Evolutionary conservation across 225 moss, liverwort and hornwort species (phyloP).

Genomic region (Anthoceros angustus): DNA sequence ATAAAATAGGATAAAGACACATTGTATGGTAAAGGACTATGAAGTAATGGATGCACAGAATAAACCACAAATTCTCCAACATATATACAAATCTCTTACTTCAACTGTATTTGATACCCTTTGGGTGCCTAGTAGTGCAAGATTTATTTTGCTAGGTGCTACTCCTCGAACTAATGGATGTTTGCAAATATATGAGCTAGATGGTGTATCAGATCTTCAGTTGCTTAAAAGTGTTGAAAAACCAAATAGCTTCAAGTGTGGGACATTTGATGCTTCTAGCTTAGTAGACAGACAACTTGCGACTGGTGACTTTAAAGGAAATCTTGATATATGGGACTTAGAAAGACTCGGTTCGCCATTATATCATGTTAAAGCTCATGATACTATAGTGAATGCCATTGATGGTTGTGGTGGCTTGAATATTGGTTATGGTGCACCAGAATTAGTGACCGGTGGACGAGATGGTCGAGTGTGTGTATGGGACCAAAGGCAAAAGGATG

Average conservation of each 20-base stretch:
- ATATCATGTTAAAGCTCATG: slow-evolving; percentile 64
- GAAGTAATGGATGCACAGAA: slow-evolving; percentile 41
- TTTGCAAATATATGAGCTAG: slow-evolving; percentile 61
- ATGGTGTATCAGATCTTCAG: slow-evolving; percentile 33
- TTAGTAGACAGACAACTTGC: slow-evolving; percentile 44
- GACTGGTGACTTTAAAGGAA: slow-evolving; percentile 72
- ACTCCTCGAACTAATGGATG: slow-evolving; percentile 56
- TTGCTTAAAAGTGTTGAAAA: slow-evolving; percentile 55
- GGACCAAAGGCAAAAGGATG: slow-evolving; percentile 53
- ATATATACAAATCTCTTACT: slow-evolving; percentile 38
- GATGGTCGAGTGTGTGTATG: slow-evolving; percentile 70
- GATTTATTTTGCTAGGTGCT: slow-evolving; percentile 66
- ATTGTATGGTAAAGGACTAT: neutral
- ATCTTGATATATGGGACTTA: slow-evolving; percentile 63
- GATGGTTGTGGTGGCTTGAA: slow-evolving; percentile 77
- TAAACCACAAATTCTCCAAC: slow-evolving; percentile 67
- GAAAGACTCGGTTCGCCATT: slow-evolving; percentile 52
- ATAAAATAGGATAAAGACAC: too few species aligned
- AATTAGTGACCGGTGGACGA: slow-evolving; percentile 53
- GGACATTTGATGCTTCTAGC: slow-evolving; percentile 70
- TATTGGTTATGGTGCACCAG: slow-evolving; percentile 64
- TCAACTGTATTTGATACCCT: slow-evolving; percentile 64
- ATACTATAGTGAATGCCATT: slow-evolving; percentile 58
- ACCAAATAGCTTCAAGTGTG: slow-evolving; percentile 56
- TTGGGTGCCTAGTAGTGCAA: slow-evolving; percentile 87